Base-by-base conservation (phyloP, 805 yeast genomes). In the Candida ficus region DNA sequence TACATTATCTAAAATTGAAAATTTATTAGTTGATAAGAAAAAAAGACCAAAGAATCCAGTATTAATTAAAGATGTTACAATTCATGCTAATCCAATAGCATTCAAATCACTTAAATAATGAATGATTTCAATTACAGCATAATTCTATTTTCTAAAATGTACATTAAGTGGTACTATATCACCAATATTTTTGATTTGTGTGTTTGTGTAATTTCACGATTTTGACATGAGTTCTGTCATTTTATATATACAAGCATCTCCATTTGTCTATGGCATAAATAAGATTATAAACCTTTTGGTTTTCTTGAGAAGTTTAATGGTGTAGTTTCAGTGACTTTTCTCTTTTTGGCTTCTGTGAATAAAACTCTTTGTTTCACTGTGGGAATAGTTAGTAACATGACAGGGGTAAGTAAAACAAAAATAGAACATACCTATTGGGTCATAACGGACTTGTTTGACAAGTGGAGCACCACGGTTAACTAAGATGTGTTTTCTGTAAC, bases 311-410 rank as follows among this genome's bases (percentile, higher is more conserved):
- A 76, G 48, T 67, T 75, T 31, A 73, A 46, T 13, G 77, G 73
- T 41, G 66, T 68, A 26, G 63, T 60, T 38, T 54, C 58, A 10
- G 58, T 46, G 12, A 81, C 75, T 62, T 84, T 88, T 63, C 99
- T 78, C 71, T 87, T 88, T 62, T 85, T 86, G 39, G 83, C 76
- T 61, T 91, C 99, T 23, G 80, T 78, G 68, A 93, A 91, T 45
- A 91, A 69, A 38, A 93, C 96, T 67, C 89, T 96, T 62, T 96
- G 80, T 63, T 84, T 80, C 10, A 87, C 96, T 45, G 37, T 18
- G 2, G 4, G 21, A 13, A 10, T 5, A 3, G 29, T 37, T 36
- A 36, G 38, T 36, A 36, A 7, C 28, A 9, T 5, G n/a, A 23
- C 10, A 11, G 26, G 18, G 1, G 5, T n/a, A 14, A 8, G 9